phyloP scores from a whole-genome alignment of 1,284 basidiomycete genomes.

The Pascua guehoae region DNA sequence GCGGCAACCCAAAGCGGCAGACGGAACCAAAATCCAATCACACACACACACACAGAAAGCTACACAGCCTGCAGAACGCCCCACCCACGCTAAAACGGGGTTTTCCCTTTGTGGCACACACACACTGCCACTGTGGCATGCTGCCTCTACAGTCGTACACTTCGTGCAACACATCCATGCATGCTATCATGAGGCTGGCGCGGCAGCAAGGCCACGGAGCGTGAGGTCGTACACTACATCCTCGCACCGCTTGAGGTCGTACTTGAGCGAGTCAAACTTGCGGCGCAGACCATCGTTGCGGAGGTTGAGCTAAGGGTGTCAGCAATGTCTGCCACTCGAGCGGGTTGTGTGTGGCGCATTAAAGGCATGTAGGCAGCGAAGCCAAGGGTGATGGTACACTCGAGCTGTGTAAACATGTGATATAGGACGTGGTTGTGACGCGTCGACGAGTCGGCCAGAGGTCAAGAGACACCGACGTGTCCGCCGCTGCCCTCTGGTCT shows the following conservation, averaged over 20 bases:
- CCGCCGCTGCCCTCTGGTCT: not conserved
- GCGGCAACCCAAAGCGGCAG: no score
- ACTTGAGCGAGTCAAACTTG: conserved; percentile 50
- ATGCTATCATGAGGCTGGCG: conserved; percentile 1
- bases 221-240: conserved; percentile 51
- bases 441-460: not conserved
- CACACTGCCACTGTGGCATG: no score
- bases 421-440: not conserved
- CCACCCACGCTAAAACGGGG: no score
- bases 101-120: no score
- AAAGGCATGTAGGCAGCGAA: not conserved
- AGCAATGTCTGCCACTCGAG: not conserved
- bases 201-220: conserved; percentile 14
- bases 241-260: conserved; percentile 50
- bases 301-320: conserved; percentile 41
- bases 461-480: not conserved
- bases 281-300: conserved; percentile 48
- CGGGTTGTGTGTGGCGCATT: not conserved
- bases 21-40: no score
- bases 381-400: not conserved
- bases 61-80: no score
- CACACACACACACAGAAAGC: no score
- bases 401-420: not conserved
- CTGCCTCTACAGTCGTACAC: not conserved
- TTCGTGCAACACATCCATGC: not conserved